Percentiles rank a stretch among this genome's conserved stretches.
Evolutionary conservation across 208 protist genomes (phyloP).

Genomic region (Trypanosoma scelopori): DNA sequence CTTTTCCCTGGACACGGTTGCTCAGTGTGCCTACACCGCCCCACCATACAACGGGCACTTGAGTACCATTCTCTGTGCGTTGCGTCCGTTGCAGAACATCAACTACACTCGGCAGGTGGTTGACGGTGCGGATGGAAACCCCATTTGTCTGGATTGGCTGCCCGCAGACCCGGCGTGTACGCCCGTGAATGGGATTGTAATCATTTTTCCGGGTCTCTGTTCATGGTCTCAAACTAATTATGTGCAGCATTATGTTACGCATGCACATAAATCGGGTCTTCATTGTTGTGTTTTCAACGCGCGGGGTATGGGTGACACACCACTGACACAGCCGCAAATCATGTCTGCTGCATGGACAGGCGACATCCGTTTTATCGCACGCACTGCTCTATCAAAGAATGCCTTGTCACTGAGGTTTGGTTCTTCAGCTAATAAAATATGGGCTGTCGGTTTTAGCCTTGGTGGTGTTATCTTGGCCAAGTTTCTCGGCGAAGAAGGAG

Average conservation of each 20-base stretch:
- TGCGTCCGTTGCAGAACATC: slow-evolving; percentile 41
- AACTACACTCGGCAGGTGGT: slow-evolving; percentile 43
- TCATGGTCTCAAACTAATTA: slow-evolving; percentile 78
- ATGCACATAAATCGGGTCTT: slow-evolving; percentile 41
- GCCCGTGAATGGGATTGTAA: slow-evolving; percentile 39
- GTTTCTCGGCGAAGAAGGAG: slow-evolving; percentile 55
- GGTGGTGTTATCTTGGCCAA: slow-evolving; percentile 71
- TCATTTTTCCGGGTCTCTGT: slow-evolving; percentile 73
- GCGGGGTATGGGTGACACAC: slow-evolving; percentile 69
- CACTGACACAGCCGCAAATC: slow-evolving; percentile 55
- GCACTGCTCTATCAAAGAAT: slow-evolving; percentile 25
- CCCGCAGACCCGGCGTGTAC: slow-evolving; percentile 16
- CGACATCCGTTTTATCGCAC: slow-evolving; percentile 35
- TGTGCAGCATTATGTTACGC: slow-evolving; percentile 60
- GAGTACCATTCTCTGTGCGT: slow-evolving; percentile 62
- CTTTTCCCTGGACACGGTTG: slow-evolving; percentile 39
- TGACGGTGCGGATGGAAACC: slow-evolving; percentile 58
- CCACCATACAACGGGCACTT: slow-evolving; percentile 62
- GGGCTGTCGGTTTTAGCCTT: slow-evolving; percentile 71
- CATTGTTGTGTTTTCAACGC: slow-evolving; percentile 75
- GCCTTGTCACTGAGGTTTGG: slow-evolving; percentile 37
- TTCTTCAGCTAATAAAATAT: slow-evolving; percentile 23
- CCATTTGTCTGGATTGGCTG: slow-evolving; percentile 72
- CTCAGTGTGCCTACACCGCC: slow-evolving; percentile 33
- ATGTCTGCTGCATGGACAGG: slow-evolving; percentile 71